These are phyloP conservation scores for Metarhizium guizhouense DNA, from an alignment of 2,329 filamentous ascomycete genomes.

Conservation along the genomic window DNA sequence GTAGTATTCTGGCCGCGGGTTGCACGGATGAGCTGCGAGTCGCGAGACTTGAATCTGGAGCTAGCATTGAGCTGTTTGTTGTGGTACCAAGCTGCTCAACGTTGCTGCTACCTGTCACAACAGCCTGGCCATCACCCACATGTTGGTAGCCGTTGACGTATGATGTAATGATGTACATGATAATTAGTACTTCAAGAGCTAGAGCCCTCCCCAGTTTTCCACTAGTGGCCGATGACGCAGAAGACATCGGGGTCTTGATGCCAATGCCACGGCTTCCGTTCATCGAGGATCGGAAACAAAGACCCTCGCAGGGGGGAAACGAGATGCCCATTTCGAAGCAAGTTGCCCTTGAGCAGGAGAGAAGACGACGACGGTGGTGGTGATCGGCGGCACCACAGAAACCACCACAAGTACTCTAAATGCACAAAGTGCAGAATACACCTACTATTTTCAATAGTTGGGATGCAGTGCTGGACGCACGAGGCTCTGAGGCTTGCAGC, in stretches of 20 bases:
- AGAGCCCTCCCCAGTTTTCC: neutral
- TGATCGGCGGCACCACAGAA: neutral
- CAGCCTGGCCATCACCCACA: neutral
- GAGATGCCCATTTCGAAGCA: neutral
- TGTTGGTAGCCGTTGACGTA: neutral
- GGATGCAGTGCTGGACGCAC: neutral
- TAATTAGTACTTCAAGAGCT: too few relatives aligned
- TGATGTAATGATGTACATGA: neutral
- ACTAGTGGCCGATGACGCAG: neutral
- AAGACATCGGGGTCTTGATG: neutral
- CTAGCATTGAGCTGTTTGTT: too few relatives aligned
- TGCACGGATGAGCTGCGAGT: too few relatives aligned
- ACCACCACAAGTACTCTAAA: too few relatives aligned
- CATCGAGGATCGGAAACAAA: neutral
- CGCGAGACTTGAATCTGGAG: too few relatives aligned
- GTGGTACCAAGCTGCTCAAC: neutral
- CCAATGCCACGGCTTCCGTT: neutral
- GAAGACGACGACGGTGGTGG: too few relatives aligned
- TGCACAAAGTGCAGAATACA: too few relatives aligned
- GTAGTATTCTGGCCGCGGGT: too few relatives aligned
- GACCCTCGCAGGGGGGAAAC: neutral
- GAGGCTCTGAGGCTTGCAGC: neutral
- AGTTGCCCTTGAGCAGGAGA: neutral
- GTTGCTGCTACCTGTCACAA: neutral
- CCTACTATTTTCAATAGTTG: neutral